A percentile compares a stretch with the other conserved stretches of the same genome.
Evolutionary conservation across 768 basidiomycete genomes (phyloP).

Genomic region (Boletales sp.): DNA sequence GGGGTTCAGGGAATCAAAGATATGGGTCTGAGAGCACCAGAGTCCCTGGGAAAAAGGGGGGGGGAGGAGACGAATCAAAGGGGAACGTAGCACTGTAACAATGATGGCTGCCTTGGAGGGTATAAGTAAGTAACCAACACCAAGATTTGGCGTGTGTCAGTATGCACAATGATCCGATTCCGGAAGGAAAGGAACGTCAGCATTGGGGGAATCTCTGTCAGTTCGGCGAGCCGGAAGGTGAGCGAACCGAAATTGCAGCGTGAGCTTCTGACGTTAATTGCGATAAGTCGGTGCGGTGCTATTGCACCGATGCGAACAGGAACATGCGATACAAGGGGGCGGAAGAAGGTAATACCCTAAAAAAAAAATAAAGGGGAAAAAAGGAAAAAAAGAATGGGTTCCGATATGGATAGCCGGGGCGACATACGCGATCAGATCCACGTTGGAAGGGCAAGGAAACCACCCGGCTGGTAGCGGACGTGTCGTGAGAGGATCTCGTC

Average conservation of each 20-base stretch:
- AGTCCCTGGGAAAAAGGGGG: background rate
- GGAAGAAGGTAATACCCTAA: constrained; percentile 1
- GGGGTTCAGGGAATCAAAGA: background rate
- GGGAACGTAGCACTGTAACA: constrained; percentile 1
- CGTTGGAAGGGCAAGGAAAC: background rate
- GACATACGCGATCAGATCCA: constrained; percentile 12
- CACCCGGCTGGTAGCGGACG: background rate
- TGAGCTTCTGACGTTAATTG: constrained; percentile 19
- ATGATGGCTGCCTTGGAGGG: background rate
- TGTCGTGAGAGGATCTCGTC: constrained; percentile 26
- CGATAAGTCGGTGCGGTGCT: constrained; percentile 4
- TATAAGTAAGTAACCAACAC: constrained; percentile 21
- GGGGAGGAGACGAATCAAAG: background rate
- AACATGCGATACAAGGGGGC: background rate
- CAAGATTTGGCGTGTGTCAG: constrained; percentile 1
- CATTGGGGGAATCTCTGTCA: background rate
- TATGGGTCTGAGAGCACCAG: background rate
- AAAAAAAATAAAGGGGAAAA: background rate
- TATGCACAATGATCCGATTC: constrained; percentile 5
- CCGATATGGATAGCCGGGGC: constrained; percentile 15
- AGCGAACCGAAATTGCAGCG: constrained; percentile 4
- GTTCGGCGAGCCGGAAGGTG: background rate
- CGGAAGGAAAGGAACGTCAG: constrained; percentile 1
- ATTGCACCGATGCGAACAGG: constrained; percentile 5
- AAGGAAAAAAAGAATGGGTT: constrained; percentile 9